phyloP scores from a whole-genome alignment of 495 filamentous ascomycete genomes.

The Xylaria palmicola region DNA sequence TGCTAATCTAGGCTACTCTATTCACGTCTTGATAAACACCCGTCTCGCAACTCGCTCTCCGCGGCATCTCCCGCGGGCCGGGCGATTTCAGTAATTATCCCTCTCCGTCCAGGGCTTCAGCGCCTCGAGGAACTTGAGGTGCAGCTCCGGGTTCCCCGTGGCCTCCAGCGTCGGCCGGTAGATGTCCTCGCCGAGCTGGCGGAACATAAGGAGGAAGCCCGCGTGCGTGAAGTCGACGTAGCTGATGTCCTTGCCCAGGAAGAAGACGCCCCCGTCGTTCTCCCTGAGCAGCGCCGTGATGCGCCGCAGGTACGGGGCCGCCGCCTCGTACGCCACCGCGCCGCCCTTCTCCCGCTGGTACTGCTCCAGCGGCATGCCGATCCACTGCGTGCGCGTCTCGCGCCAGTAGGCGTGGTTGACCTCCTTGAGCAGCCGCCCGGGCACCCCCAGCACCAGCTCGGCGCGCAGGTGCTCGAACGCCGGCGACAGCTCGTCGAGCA shows the following conservation, averaged over 20 bases:
- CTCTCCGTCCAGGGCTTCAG: conserved; percentile 39
- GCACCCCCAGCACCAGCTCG: conserved; percentile 37
- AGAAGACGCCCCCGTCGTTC: conserved; percentile 49
- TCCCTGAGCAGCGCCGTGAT: conserved; percentile 51
- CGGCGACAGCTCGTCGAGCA: conserved; percentile 33
- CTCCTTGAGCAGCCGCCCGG: conserved; percentile 38
- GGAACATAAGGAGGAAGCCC: conserved; percentile 36
- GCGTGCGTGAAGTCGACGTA: conserved; percentile 47
- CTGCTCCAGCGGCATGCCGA: conserved; percentile 48
- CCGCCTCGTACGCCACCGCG: conserved; percentile 36
- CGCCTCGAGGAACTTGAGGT: conserved; percentile 38
- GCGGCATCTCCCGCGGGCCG: not conserved
- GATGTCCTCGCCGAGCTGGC: conserved; percentile 30
- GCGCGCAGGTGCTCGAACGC: conserved; percentile 23
- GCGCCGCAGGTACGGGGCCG: conserved; percentile 34
- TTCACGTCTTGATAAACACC: not conserved
- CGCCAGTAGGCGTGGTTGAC: conserved; percentile 46
- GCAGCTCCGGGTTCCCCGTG: conserved; percentile 34
- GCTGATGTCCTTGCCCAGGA: conserved; percentile 34
- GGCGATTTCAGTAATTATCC: conserved; percentile 19
- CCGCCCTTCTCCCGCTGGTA: conserved; percentile 39
- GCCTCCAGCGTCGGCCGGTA: conserved; percentile 33
- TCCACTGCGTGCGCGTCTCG: conserved; percentile 32
- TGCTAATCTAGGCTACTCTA: not conserved
- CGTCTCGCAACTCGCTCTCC: not conserved